Percentiles rank a stretch among this genome's conserved stretches.
Conservation (phyloP, 2,329 filamentous ascomycete genomes). For the Sporothrix humicola region DNA sequence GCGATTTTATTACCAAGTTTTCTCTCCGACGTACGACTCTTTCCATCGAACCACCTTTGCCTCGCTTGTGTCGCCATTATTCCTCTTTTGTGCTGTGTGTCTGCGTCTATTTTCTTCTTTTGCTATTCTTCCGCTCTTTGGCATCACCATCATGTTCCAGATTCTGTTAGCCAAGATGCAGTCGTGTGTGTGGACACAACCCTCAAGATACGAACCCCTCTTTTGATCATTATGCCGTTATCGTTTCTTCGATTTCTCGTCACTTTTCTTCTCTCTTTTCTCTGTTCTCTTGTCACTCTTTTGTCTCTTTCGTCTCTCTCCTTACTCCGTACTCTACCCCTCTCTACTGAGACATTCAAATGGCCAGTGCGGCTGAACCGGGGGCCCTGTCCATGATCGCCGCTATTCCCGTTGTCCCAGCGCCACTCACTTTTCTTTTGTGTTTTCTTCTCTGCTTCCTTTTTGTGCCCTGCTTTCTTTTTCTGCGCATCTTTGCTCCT, state of each 20-base stretch:
- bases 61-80: background rate
- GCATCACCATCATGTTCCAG: background rate
- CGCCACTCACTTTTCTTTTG: background rate
- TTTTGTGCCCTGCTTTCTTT: background rate
- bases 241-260: background rate
- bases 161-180: background rate
- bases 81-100: background rate
- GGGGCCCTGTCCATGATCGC: conserved; percentile 10
- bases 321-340: background rate
- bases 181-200: background rate
- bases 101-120: background rate
- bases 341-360: background rate
- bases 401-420: conserved; percentile 5
- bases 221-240: background rate
- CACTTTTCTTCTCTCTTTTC: background rate
- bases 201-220: background rate
- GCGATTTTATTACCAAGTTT: background rate
- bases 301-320: background rate
- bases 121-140: background rate
- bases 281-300: background rate
- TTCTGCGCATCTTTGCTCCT: background rate
- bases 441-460: conserved; percentile 3
- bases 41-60: conserved; percentile 1
- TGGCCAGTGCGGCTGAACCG: conserved; percentile 5
- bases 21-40: conserved; percentile 10